Evolutionary conservation across 1,284 basidiomycete species (phyloP), one percentile per base, ranked within the genome.

Genomic region (Macrocybe sp.): DNA sequence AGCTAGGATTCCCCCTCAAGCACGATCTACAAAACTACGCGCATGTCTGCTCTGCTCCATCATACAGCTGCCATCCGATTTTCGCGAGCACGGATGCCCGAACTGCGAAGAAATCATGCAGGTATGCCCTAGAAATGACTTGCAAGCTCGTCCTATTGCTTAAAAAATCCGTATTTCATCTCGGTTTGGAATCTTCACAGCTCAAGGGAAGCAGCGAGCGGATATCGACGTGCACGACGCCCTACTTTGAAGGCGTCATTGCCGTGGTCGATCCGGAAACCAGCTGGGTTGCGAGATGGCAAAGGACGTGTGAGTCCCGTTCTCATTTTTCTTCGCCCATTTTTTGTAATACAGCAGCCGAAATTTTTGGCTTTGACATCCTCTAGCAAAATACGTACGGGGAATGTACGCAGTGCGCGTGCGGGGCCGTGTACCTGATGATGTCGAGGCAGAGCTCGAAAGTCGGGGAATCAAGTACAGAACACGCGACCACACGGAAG

Each of bases 91-190:
- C 39, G 96, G 96, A 2, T 99, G 96, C 64, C 96, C 96, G 35
- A 99, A 99, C 64, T 99, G 96, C 66, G 96, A 99, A 60, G 90
- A 96, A 59, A 78, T 96, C 56, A 81, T 98, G 65, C 88, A 95
- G 73, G 96, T 94, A 41, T 45, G 70, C 55, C 16, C 11, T 37
- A 11, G 11, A 11, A 29, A n/a, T 28, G 5, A 8, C 29, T 10
- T 31, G 7, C 8, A n/a, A 33, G 22, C 34, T 44, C 30, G 9
- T 31, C 16, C 34, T 22, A 28, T 41, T 30, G 41, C 39, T 4
- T n/a, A 31, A 28, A 37, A 29, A n/a, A 11, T 50, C 28, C 6
- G 36, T 14, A 36, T 45, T 39, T 33, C 16, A 31, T 9, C 43
- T 35, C 11, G 14, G 28, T 22, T 37, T 33, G n/a, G 14, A 38